Conservation (phyloP, 345 rosid genomes). For the Syzygium oleosum region DNA sequence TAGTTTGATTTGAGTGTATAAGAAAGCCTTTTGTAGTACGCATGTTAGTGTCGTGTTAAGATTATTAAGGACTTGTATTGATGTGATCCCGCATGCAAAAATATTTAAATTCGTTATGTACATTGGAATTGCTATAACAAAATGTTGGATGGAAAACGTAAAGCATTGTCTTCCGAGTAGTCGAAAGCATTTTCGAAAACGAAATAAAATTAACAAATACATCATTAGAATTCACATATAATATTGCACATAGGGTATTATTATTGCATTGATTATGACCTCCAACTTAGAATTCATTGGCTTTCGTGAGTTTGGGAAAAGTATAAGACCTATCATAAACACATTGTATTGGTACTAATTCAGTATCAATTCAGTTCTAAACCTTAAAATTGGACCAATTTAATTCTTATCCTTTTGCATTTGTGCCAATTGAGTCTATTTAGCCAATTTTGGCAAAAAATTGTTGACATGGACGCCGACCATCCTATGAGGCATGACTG, state of each 20-base stretch:
- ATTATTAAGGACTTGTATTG: not conserved
- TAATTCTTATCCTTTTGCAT: too few relatives aligned
- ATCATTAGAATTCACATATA: not conserved
- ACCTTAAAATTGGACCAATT: too few relatives aligned
- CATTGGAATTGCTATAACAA: not conserved
- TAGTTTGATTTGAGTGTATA: not conserved
- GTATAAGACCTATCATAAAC: too few relatives aligned
- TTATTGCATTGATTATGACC: not conserved
- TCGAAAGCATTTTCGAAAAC: not conserved
- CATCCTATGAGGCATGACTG: too few relatives aligned
- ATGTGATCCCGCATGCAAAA: not conserved
- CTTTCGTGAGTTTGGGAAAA: not conserved
- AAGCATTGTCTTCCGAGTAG: not conserved
- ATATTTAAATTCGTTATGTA: not conserved
- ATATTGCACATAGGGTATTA: not conserved
- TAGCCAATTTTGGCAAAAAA: too few relatives aligned
- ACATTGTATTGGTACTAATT: too few relatives aligned
- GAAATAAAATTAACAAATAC: not conserved
- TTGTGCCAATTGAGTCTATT: too few relatives aligned
- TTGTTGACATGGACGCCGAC: too few relatives aligned
- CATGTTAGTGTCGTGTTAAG: not conserved
- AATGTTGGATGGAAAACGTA: not conserved
- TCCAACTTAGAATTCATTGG: not conserved
- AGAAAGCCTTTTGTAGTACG: not conserved
- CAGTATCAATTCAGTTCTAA: too few relatives aligned